phyloP scores from a whole-genome alignment of 495 filamentous ascomycete species.

The Antarctomyces pellizariae region DNA sequence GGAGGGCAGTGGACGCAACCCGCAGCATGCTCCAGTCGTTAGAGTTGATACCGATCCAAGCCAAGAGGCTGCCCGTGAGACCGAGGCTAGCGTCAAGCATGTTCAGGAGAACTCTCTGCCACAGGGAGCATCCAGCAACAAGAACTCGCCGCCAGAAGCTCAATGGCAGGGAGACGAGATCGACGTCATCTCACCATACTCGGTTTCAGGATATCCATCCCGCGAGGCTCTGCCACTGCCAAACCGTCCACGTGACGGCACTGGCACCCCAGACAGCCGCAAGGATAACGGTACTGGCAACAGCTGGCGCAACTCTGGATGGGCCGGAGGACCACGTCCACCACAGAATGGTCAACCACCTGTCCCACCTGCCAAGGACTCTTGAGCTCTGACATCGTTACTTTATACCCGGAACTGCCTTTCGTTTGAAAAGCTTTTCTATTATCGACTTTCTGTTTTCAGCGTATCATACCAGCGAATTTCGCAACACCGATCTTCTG shows the following conservation, averaged over 20 bases:
- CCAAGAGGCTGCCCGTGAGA: conserved; percentile 46
- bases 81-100: conserved; percentile 60
- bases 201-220: conserved; percentile 12
- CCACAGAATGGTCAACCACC: too few relatives aligned
- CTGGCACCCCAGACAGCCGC: conserved; percentile 12
- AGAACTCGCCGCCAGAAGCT: conserved; percentile 21
- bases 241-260: conserved; percentile 13
- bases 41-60: conserved; percentile 62
- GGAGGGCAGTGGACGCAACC: conserved; percentile 18
- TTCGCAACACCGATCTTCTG: too few relatives aligned
- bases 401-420: too few relatives aligned
- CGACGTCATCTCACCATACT: conserved; percentile 14
- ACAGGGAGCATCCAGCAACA: conserved; percentile 13
- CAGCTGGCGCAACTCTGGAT: conserved; percentile 30
- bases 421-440: too few relatives aligned
- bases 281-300: conserved; percentile 17
- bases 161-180: conserved; percentile 18
- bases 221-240: conserved; percentile 12
- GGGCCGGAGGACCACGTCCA: conserved; percentile 21
- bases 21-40: conserved; percentile 20
- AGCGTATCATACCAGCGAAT: too few relatives aligned
- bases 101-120: conserved; percentile 35
- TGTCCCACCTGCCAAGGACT: too few relatives aligned
- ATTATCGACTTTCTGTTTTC: too few relatives aligned
- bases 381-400: too few relatives aligned